Conservation (phyloP, 805 yeast genomes). For the Starmerella sp. region DNA sequence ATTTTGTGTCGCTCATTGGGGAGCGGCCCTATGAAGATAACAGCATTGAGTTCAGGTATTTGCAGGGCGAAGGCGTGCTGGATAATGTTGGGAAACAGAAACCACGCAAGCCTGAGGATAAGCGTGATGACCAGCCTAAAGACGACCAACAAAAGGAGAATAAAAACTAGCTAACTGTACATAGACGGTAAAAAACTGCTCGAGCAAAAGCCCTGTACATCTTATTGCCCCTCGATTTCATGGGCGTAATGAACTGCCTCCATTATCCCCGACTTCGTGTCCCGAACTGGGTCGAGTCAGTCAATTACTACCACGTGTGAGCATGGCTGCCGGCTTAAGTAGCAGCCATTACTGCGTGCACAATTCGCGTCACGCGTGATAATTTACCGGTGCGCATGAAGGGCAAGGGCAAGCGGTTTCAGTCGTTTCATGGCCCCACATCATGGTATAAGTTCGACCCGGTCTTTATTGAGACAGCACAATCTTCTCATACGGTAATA, state of each 20-base stretch:
- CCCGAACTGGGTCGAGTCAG: too few species aligned
- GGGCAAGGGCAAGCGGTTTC: not conserved
- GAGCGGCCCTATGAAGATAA: slow-evolving; percentile 64
- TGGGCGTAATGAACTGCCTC: too few species aligned
- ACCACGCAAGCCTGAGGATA: not conserved
- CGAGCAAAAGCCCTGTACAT: too few species aligned
- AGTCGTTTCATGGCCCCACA: too few species aligned
- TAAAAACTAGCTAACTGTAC: not conserved
- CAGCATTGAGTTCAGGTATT: slow-evolving; percentile 24
- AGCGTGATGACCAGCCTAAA: not conserved
- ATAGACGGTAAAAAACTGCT: not conserved
- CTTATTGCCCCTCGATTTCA: too few species aligned
- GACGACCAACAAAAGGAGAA: not conserved
- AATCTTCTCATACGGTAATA: too few species aligned
- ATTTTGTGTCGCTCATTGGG: slow-evolving; percentile 81
- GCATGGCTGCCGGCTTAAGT: too few species aligned
- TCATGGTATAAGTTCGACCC: too few species aligned
- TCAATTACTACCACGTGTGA: too few species aligned
- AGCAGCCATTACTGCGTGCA: not conserved
- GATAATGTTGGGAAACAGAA: slow-evolving; percentile 11
- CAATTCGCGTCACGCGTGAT: not conserved
- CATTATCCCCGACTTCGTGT: too few species aligned
- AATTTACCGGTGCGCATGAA: not conserved
- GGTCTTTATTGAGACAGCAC: too few species aligned
- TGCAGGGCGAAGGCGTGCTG: slow-evolving; percentile 24